A percentile compares a stretch with the other conserved stretches of the same genome.
Evolutionary conservation across 2,329 filamentous ascomycete genomes (phyloP).

Genomic region (Botrytis deweyae): DNA sequence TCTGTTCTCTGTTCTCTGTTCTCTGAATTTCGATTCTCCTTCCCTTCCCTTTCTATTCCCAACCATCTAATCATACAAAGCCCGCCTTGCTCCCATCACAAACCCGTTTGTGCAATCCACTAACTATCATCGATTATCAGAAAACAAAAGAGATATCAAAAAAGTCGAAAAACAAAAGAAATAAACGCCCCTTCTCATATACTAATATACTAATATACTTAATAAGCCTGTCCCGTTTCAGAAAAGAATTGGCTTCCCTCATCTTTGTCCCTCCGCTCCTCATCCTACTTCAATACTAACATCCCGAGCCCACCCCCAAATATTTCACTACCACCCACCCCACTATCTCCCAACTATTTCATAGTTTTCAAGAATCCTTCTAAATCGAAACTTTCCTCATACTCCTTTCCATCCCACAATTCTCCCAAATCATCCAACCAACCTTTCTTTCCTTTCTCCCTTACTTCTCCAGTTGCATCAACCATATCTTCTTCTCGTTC

Average conservation of each 20-base stretch:
- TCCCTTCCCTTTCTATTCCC: not conserved
- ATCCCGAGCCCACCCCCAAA: not conserved
- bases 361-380: constrained; percentile 95
- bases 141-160: not conserved
- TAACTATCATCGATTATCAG: not conserved
- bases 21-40: not conserved
- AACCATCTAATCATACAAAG: not conserved
- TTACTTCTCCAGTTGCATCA: constrained; percentile 87
- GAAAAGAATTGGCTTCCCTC: not conserved
- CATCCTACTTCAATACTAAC: not conserved
- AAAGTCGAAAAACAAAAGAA: not conserved
- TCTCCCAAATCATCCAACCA: constrained; percentile 95
- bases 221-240: not conserved
- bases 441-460: constrained; percentile 94
- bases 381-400: constrained; percentile 96
- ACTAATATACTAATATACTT: not conserved
- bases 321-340: not conserved
- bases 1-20: not conserved
- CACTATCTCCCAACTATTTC: constrained; percentile 40
- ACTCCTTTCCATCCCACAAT: constrained; percentile 95
- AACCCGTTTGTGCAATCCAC: not conserved
- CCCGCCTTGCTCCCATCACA: not conserved
- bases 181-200: constrained; percentile 8
- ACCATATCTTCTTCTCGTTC: constrained; percentile 82
- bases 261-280: not conserved